These are phyloP conservation scores for Cystofilobasidium ferigula DNA, from an alignment of 768 basidiomycete genomes.

Conservation along the genomic window DNA sequence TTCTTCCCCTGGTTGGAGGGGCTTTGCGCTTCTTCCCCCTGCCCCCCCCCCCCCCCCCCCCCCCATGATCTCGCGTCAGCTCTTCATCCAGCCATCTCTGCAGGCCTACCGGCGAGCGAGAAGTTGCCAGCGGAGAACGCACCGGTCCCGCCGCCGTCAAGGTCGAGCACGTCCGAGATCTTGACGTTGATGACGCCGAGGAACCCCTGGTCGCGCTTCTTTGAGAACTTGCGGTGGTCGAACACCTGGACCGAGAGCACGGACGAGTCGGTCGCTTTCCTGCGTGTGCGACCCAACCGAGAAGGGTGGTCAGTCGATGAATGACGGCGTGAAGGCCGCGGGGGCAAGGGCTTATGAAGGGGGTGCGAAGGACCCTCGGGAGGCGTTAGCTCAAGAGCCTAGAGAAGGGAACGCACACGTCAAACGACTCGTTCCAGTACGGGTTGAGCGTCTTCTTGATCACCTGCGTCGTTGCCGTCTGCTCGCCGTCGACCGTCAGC, in stretches of 20 bases:
- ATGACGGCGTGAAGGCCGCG: not conserved
- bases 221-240: slow-evolving; percentile 98
- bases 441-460: slow-evolving; percentile 93
- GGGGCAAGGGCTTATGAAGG: slow-evolving; percentile 7
- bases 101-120: too few relatives aligned
- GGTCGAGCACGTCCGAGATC: slow-evolving; percentile 78
- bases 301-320: slow-evolving; percentile 9
- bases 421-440: slow-evolving; percentile 97
- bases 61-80: too few relatives aligned
- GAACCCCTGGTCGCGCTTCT: slow-evolving; percentile 94
- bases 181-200: slow-evolving; percentile 92
- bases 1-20: too few relatives aligned
- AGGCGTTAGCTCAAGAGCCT: not conserved
- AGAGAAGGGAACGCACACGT: slow-evolving; percentile 56
- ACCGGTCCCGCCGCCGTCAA: slow-evolving; percentile 91
- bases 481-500: slow-evolving; percentile 94
- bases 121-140: slow-evolving; percentile 37
- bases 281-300: slow-evolving; percentile 35
- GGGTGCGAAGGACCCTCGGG: slow-evolving; percentile 19
- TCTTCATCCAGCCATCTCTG: too few relatives aligned
- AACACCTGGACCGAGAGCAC: slow-evolving; percentile 82
- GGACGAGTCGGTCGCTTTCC: slow-evolving; percentile 93
- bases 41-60: too few relatives aligned
- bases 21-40: too few relatives aligned
- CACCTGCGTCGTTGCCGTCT: slow-evolving; percentile 90